Percentiles rank a stretch among this genome's conserved stretches.
Evolutionary conservation across 768 basidiomycete species (phyloP).

Genomic region (Pisolithus marmoratus): DNA sequence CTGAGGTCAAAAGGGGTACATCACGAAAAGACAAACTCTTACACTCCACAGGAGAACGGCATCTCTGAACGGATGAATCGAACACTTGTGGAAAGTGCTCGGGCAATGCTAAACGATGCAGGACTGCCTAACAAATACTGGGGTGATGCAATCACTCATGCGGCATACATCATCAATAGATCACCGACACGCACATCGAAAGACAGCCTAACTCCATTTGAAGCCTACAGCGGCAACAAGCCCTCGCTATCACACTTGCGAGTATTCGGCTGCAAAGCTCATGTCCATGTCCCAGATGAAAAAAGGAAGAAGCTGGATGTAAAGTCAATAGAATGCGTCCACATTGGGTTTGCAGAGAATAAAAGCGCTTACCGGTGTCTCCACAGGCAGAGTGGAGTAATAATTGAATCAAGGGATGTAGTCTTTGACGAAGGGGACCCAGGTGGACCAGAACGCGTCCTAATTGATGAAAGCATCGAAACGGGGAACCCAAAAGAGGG

Average conservation of each 20-base stretch:
- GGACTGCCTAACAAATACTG: not conserved
- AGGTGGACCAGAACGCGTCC: not conserved
- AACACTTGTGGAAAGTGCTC: not conserved
- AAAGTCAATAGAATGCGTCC: too few species aligned
- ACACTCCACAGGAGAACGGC: slow-evolving; percentile 4
- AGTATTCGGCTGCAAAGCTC: too few species aligned
- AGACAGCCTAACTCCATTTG: too few species aligned
- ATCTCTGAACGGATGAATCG: slow-evolving; percentile 1
- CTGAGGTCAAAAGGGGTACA: slow-evolving; percentile 7
- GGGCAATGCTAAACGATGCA: not conserved
- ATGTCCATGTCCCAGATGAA: too few species aligned
- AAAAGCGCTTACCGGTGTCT: not conserved
- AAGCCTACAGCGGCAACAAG: too few species aligned
- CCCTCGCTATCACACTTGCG: too few species aligned
- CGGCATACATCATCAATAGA: too few species aligned
- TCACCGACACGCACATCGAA: too few species aligned
- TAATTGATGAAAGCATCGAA: too few species aligned
- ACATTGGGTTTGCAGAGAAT: not conserved
- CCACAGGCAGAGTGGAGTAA: not conserved
- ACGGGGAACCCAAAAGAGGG: too few species aligned
- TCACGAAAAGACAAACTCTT: slow-evolving; percentile 2
- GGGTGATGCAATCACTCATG: not conserved
- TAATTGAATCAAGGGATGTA: not conserved
- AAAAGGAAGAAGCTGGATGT: not conserved
- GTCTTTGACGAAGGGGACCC: not conserved